Evolutionary conservation across 345 rosid species (phyloP).

Genomic region (Murraya paniculata): DNA sequence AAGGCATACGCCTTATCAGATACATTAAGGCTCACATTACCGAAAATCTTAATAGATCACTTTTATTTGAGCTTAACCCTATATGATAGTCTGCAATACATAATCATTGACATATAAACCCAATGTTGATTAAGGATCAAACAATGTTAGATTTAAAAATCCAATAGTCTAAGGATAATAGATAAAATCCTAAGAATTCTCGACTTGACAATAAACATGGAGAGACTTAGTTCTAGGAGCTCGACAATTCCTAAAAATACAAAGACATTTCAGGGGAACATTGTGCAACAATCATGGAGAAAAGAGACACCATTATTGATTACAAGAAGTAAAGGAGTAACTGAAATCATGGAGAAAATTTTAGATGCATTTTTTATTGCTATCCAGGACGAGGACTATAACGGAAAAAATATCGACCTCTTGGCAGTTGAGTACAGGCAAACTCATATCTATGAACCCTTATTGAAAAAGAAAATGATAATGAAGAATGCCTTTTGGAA

Average conservation of each 20-base stretch:
- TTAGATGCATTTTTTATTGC: constrained; percentile 13
- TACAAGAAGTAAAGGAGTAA: constrained; percentile 16
- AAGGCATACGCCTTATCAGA: too few relatives aligned
- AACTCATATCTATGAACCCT: neutral
- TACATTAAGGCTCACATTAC: too few relatives aligned
- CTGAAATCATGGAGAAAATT: constrained; percentile 13
- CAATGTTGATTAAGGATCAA: too few relatives aligned
- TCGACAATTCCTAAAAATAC: neutral
- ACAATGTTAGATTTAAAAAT: too few relatives aligned
- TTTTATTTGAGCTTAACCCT: too few relatives aligned
- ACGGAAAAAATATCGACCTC: constrained; percentile 10
- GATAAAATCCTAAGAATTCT: neutral
- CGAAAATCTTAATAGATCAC: too few relatives aligned
- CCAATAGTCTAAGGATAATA: too few relatives aligned
- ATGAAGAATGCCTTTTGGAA: constrained; percentile 10
- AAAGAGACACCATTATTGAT: constrained; percentile 13
- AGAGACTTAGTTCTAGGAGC: neutral
- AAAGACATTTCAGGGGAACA: neutral
- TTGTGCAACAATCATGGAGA: neutral
- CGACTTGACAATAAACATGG: neutral
- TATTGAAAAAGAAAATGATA: neutral
- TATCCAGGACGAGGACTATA: constrained; percentile 9
- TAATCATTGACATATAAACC: too few relatives aligned
- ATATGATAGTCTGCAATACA: too few relatives aligned
- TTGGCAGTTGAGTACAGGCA: constrained; percentile 29